Conservation (phyloP, 2,329 filamentous ascomycete species). For the Exophiala xenobiotica region DNA sequence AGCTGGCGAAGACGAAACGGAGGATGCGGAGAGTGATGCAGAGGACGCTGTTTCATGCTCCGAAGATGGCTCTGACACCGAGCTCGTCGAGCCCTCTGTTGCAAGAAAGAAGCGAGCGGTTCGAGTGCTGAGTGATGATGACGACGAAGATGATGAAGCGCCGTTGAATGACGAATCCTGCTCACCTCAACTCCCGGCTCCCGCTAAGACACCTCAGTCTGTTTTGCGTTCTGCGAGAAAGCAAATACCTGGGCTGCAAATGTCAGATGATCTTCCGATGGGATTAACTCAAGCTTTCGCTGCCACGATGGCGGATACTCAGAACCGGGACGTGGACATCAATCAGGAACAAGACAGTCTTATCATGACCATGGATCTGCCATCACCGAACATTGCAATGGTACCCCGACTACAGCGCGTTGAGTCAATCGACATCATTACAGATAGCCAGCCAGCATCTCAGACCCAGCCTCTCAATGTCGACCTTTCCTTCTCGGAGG, state of each 20-base stretch:
- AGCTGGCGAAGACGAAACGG: constrained; percentile 48
- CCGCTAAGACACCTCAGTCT: constrained; percentile 55
- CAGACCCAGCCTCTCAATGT: constrained; percentile 46
- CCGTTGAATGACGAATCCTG: constrained; percentile 33
- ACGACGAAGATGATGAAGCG: constrained; percentile 63
- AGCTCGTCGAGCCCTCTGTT: constrained; percentile 31
- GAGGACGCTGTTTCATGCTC: constrained; percentile 33
- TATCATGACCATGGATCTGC: constrained; percentile 50
- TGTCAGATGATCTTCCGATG: constrained; percentile 49
- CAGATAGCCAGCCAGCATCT: constrained; percentile 55
- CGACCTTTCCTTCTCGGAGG: constrained; percentile 59
- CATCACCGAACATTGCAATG: constrained; percentile 49
- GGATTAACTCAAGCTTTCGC: constrained; percentile 88
- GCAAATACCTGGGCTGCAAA: constrained; percentile 67
- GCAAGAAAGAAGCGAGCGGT: constrained; percentile 50
- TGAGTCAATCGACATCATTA: constrained; percentile 60
- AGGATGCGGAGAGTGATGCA: constrained; percentile 28
- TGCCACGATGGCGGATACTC: constrained; percentile 73
- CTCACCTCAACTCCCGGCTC: constrained; percentile 30
- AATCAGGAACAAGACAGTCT: constrained; percentile 50
- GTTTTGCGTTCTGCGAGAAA: constrained; percentile 68
- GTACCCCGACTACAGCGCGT: constrained; percentile 61
- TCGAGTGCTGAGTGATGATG: constrained; percentile 56
- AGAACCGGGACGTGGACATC: constrained; percentile 31
- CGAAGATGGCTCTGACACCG: constrained; percentile 45